phyloP scores from a whole-genome alignment of 1,139 yeast genomes.

The Casaregolazyma suthepensis region DNA sequence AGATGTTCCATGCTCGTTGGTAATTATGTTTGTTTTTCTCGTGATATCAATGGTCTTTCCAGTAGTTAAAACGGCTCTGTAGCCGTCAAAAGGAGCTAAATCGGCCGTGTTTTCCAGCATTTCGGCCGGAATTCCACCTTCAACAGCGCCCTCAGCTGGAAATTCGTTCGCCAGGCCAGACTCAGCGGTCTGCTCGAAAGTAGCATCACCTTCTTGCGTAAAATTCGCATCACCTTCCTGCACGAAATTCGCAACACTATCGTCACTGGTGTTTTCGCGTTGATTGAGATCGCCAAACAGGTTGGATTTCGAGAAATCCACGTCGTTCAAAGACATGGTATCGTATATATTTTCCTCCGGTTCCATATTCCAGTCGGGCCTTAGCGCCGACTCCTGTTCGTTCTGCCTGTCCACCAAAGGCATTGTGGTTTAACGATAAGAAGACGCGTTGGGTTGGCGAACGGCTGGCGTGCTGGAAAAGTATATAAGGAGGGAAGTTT shows the following conservation, averaged over 20 bases:
- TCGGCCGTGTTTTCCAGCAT: background rate
- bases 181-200: no score
- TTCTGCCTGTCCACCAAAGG: background rate
- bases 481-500: background rate
- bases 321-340: background rate
- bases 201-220: background rate
- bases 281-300: background rate
- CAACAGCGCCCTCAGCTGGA: background rate
- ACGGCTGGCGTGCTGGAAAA: background rate
- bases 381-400: background rate
- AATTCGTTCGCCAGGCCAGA: background rate
- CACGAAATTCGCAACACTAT: background rate
- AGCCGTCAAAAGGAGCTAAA: background rate
- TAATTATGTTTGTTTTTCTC: background rate
- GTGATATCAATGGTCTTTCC: conserved; percentile 10
- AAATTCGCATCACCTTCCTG: background rate
- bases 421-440: background rate
- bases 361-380: background rate
- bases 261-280: background rate
- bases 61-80: conserved; percentile 7
- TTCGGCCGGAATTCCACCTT: background rate
- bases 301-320: background rate
- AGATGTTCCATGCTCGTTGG: background rate
- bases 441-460: background rate
- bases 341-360: background rate